Base-by-base conservation (phyloP, 129 eudicot genomes). In the Mikania micrantha region DNA sequence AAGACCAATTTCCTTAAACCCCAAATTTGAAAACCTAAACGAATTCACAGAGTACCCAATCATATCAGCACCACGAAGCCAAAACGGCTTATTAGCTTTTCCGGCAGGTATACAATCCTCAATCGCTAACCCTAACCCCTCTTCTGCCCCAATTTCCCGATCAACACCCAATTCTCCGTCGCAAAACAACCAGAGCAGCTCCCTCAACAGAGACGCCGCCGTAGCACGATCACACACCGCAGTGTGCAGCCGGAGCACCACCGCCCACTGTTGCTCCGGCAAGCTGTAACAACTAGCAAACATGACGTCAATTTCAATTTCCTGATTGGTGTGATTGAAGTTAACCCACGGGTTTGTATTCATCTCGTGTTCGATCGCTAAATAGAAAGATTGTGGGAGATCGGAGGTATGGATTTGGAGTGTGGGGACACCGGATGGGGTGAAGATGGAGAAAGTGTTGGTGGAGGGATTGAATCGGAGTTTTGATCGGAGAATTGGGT, bases 41-140 rank as follows among this genome's bases (percentile, higher is more conserved):
- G 96, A 88, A 81, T 88, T 92, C 66, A 92, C 73, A 3, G 96
- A 83, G 69, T 92, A 92, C 7, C 98, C 98, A 19, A 92, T 80
- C 95, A 92, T 80, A 24, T 92, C 85, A 41, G 79, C 80, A 19
- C 98, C 98, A 22, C 95, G 85, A 10, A 87, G 84, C 96, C 98
- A 92, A 34, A 92, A 85, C 19, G 95, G 94, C 78, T 92, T 92
- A 64, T 56, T 74, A 8, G 72, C 84, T 54, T 85, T 81, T 17
- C 87, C 95, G 52, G 71, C 78, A 0, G 98, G 98, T n/a, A 88
- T 45, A 62, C 74, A 85, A 19, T 85, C 87, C 56, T 92, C 98
- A 64, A 92, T 56, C 42, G 84, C 87, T 83, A 82, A 66, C 66
- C 78, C 81, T 22, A 85, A 76, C 67, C 84, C 96, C 61, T 49